Base-by-base conservation (phyloP, 768 basidiomycete genomes). In the Dioszegia crocea region DNA sequence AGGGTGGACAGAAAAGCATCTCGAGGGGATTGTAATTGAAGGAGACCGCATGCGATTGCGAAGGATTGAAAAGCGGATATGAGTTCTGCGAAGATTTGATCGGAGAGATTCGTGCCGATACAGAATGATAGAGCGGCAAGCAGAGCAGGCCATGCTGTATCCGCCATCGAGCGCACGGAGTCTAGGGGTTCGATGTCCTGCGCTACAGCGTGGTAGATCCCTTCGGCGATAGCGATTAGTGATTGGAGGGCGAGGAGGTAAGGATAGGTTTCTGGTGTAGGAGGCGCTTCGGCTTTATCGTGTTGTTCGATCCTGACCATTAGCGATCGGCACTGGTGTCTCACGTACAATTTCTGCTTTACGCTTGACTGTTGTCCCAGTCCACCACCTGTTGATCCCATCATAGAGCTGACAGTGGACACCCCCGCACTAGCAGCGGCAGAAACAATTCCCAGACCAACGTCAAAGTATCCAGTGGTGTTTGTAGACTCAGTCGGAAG, bases 211-310 rank as follows among this genome's bases (percentile, higher is more conserved):
- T 47, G 52, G 76, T 89, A 91, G n/a, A 92, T 77, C 1, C 91
- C 92, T 66, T 92, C 90, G 60, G 88, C 90, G 1, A 99, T 79
- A 0, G 89, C 86, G 27, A 88, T 83, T 9, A 97, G 81, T 68
- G 88, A 92, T 67, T 97, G 92, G 0, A 96, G 83, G 0, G 86
- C 89, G 1, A 99, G 83, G 8, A 99, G 86, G 71, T 93, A 94
- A 62, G 94, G 83, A 73, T 99, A 97, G 3, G 88, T 82, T 59
- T 99, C 96, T 0, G 96, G 94, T 53, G 97, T 92, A 0, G 85
- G 81, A 0, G 96, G 96, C 0, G 92, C 85, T 66, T 99, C 96
- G 0, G 91, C 88, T 76, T 99, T 99, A 79, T 99, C 94, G 12
- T 97, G 84, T 76, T 98, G 96, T 74, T 99, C 94, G 66, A 99